Evolutionary conservation across 805 yeast species (phyloP).

Genomic region (Saccharomycopsis oosterbeekiorum): DNA sequence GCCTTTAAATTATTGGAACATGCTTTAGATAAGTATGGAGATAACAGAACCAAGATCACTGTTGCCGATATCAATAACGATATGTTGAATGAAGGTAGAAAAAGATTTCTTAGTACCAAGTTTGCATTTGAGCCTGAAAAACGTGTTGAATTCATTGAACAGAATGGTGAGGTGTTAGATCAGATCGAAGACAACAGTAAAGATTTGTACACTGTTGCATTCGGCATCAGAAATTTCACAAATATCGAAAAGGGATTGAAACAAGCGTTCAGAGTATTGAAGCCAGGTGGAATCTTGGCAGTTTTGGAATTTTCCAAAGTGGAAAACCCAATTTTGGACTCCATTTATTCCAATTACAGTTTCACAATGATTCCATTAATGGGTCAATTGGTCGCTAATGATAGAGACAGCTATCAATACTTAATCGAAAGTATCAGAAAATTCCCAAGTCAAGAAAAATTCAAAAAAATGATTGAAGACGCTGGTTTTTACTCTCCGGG

Average conservation of each 20-base stretch:
- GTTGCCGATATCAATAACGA: slow-evolving; percentile 92
- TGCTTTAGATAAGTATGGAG: slow-evolving; percentile 71
- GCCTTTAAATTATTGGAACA: slow-evolving; percentile 91
- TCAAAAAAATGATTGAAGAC: slow-evolving; percentile 81
- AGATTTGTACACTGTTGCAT: slow-evolving; percentile 92
- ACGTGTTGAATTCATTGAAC: slow-evolving; percentile 73
- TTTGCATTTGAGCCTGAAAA: slow-evolving; percentile 36
- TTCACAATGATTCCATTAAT: slow-evolving; percentile 80
- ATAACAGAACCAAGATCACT: slow-evolving; percentile 69
- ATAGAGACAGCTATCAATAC: slow-evolving; percentile 91
- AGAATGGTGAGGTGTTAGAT: slow-evolving; percentile 86
- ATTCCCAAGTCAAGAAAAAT: slow-evolving; percentile 88
- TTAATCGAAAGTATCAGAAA: slow-evolving; percentile 86
- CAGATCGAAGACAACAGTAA: slow-evolving; percentile 76
- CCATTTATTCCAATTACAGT: slow-evolving; percentile 79
- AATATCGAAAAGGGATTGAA: slow-evolving; percentile 85
- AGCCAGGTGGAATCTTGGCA: slow-evolving; percentile 96
- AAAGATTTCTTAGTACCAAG: slow-evolving; percentile 53
- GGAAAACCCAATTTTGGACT: slow-evolving; percentile 64
- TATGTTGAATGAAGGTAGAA: slow-evolving; percentile 87
- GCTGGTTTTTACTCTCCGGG: slow-evolving; percentile 96
- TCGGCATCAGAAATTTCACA: slow-evolving; percentile 95
- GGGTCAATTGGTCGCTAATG: slow-evolving; percentile 94
- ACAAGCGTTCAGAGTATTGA: slow-evolving; percentile 87
- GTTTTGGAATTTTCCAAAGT: slow-evolving; percentile 93